Base-by-base conservation (phyloP, 805 yeast genomes). In the Yueomyces sinensis region DNA sequence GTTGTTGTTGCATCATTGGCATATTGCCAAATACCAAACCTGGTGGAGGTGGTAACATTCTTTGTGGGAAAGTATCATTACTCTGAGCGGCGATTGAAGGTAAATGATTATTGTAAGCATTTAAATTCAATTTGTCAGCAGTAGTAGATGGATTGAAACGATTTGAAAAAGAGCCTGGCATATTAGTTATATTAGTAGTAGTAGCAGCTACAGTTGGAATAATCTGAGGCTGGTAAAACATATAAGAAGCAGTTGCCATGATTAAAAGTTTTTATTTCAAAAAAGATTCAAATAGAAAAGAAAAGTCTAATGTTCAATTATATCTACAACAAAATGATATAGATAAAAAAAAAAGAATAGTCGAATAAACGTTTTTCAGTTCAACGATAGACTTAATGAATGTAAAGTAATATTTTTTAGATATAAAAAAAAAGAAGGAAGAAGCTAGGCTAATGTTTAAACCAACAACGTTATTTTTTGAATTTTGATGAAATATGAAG, bases 41-140 rank as follows among this genome's bases (percentile, higher is more conserved):
- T 13, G 50, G 50, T 17, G 50, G 52, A 17, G 50, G 50, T 23
- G 42, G 33, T 13, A 42, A 29, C 34, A 25, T 25, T n/a, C 28
- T 25, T n/a, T 25, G 28, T 9, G 28, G 28, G 14, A 11, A 25
- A 5, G 28, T n/a, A 25, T n/a, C 24, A 20, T 20, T 20, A 7
- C 24, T 11, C 7, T 7, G 11, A 20, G 24, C 7, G 7, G 24
- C 7, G 11, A 20, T 7, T 7, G 24, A 20, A 20, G 24, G 11
- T 1, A 20, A 7, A 20, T 20, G 24, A 20, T 7, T 20, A 11
- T 20, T 20, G 11, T 20, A 7, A 11, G 11, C 7, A 20, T 7
- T 20, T 7, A 11, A 20, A 20, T 11, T 2, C 11, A 11, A 20
- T 20, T 7, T 7, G 11, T 7, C 24, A 7, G 24, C 24, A 20